Evolutionary conservation across 1,284 basidiomycete genomes (phyloP).

Genomic region (Apiotrichum montevideense): DNA sequence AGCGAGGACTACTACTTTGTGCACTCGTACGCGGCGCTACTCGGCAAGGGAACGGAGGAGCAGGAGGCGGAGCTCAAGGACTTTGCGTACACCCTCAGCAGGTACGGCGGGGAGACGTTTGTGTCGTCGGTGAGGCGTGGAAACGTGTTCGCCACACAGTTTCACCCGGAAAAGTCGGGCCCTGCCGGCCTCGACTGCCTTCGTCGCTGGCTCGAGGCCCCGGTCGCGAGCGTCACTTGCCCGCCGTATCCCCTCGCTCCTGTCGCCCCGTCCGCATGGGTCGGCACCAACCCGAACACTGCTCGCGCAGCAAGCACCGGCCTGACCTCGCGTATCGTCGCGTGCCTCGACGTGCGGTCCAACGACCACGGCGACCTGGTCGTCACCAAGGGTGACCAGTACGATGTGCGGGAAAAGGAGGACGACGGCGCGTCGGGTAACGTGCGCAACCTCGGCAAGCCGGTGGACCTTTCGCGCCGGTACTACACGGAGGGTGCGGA

Average conservation of each 20-base stretch:
- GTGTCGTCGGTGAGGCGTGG: constrained; percentile 74
- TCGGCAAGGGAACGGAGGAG: constrained; percentile 47
- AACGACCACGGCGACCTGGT: constrained; percentile 97
- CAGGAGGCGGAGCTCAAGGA: constrained; percentile 48
- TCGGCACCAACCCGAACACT: constrained; percentile 11
- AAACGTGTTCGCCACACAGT: constrained; percentile 92
- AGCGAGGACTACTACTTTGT: constrained; percentile 87
- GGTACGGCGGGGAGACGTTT: constrained; percentile 93
- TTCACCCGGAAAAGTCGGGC: constrained; percentile 98
- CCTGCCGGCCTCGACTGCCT: constrained; percentile 76
- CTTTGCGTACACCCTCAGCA: constrained; percentile 81
- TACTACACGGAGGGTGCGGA: constrained; percentile 91
- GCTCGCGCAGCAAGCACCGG: constrained; percentile 51
- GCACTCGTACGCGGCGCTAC: constrained; percentile 76
- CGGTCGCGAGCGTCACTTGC: constrained; percentile 31
- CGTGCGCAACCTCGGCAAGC: constrained; percentile 96
- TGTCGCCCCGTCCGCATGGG: neutral
- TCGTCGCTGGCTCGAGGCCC: constrained; percentile 69
- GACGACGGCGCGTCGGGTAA: constrained; percentile 54
- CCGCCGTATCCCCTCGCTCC: constrained; percentile 14
- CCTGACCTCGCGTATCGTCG: constrained; percentile 89
- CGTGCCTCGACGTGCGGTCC: constrained; percentile 94
- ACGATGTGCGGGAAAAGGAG: constrained; percentile 86
- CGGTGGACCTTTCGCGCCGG: constrained; percentile 78
- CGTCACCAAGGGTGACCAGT: constrained; percentile 98